Evolutionary conservation across 1,284 basidiomycete species (phyloP).

Genomic region (Leccinum fuscescens): DNA sequence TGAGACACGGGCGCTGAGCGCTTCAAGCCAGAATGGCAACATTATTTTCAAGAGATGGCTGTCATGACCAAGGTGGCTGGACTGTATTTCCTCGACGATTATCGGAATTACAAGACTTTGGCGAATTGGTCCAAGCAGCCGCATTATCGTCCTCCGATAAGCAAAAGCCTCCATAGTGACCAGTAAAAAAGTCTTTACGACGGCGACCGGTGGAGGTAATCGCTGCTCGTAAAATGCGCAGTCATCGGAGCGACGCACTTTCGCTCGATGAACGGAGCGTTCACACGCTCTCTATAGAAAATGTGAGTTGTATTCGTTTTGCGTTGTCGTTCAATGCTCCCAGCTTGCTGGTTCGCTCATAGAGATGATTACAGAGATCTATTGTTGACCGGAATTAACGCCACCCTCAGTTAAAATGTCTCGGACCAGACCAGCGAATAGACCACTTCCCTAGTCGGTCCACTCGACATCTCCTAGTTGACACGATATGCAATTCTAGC

Average conservation of each 20-base stretch:
- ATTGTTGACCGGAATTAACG: not conserved
- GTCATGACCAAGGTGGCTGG: not conserved
- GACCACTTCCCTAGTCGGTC: slow-evolving; percentile 35
- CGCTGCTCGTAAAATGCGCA: not conserved
- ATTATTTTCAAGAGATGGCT: slow-evolving; percentile 1
- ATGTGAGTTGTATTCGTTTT: not conserved
- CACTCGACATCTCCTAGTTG: slow-evolving; percentile 54
- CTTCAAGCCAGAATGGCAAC: not conserved
- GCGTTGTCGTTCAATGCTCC: not conserved
- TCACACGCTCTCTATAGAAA: not conserved
- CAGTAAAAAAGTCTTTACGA: not conserved
- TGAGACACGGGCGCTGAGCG: not conserved
- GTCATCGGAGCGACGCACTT: not conserved
- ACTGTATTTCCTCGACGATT: not conserved
- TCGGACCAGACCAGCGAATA: not conserved
- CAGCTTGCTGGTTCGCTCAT: not conserved
- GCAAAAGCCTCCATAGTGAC: not conserved
- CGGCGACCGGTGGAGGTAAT: not conserved
- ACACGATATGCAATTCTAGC: slow-evolving; percentile 63
- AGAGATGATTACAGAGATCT: not conserved
- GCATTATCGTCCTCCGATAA: not conserved
- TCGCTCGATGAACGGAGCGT: not conserved
- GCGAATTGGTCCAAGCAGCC: not conserved
- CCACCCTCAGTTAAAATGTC: not conserved
- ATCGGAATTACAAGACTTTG: not conserved